Evolutionary conservation across 768 basidiomycete species (phyloP), one percentile per base, ranked within the genome.

Genomic region (Crucibulum laeve): DNA sequence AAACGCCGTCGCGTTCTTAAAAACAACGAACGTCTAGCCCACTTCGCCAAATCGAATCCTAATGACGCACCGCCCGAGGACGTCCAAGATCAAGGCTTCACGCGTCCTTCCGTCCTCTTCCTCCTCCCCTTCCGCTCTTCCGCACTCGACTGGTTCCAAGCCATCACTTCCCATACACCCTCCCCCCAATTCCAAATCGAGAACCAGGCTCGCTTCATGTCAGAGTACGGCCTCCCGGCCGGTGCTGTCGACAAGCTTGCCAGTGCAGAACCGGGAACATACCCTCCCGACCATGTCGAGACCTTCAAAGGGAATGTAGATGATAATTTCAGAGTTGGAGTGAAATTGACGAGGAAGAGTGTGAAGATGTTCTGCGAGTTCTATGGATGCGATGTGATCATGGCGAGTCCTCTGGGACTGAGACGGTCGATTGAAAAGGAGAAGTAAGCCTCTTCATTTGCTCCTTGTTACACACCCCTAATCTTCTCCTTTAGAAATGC

Each of bases 251-350:
- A 98, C 65, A 94, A 91, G 56, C 74, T 96, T 11, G 74, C 82
- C 14, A 68, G 68, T 3, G 84, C 87, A 4, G 79, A 82, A 38
- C 77, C 80, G 4, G 90, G 86, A 15, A 79, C 77, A 18, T 94
- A 94, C 60, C 87, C 95, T 2, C 57, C 61, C 11, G 96, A 98
- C 56, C 95, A 99, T 56, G 78, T 95, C 7, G 90, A 91, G 52
- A 94, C 79, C 42, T 97, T 98, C 74, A 80, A 81, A 53, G 96
- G 96, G n/a, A 99, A 99, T 57, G 77, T 93, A 22, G 96, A 99
- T 56, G 96, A 99, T 59, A 90, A 82, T 53, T 98, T 99, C 61
- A 70, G 92, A 48, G 70, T 96, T 24, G 96, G 96, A 0, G 65
- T 97, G 49, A 98, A 98, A 68, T 62, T 98, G 59, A 98, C 93